A percentile compares a stretch with the other conserved stretches of the same genome.
phyloP scores from a whole-genome alignment of 257 asterid species.

The Voacanga thouarsii region DNA sequence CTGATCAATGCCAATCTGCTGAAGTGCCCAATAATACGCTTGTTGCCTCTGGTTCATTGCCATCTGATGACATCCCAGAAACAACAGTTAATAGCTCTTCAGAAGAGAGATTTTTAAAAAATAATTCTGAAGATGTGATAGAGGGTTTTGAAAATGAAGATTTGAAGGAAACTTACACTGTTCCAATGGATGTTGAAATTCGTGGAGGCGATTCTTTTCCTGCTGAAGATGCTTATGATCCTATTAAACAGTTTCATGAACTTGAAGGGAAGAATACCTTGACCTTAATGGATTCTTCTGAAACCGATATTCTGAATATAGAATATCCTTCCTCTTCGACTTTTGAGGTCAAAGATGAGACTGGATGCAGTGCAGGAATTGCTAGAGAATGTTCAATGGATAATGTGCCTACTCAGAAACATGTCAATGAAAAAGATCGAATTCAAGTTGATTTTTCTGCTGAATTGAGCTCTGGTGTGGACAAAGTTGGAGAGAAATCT shows the following conservation, averaged over 20 bases:
- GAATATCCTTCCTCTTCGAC: slow-evolving; percentile 11
- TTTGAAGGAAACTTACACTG: slow-evolving; percentile 29
- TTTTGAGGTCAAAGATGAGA: slow-evolving; percentile 36
- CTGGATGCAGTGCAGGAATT: slow-evolving; percentile 16
- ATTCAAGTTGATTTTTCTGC: slow-evolving; percentile 20
- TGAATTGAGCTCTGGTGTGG: slow-evolving; percentile 23
- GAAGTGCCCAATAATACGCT: slow-evolving; percentile 25
- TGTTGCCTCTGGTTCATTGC: slow-evolving; percentile 29
- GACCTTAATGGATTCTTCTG: background rate
- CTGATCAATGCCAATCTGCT: slow-evolving; percentile 31
- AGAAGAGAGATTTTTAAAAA: slow-evolving; percentile 23
- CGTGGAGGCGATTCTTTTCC: slow-evolving; percentile 18
- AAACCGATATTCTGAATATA: slow-evolving; percentile 10
- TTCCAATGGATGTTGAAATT: slow-evolving; percentile 33
- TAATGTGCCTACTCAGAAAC: slow-evolving; percentile 17
- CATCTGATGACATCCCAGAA: slow-evolving; percentile 28
- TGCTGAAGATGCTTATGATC: slow-evolving; percentile 27
- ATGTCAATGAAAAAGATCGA: slow-evolving; percentile 24
- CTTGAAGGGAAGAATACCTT: background rate
- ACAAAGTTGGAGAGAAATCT: slow-evolving; percentile 18
- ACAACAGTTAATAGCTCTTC: slow-evolving; percentile 18
- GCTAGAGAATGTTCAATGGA: slow-evolving; percentile 10
- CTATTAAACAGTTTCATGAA: slow-evolving; percentile 10
- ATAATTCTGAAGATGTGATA: slow-evolving; percentile 25
- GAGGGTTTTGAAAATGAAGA: slow-evolving; percentile 29